Evolutionary conservation across 164 flowering plant species (phyloP), one percentile per base, ranked within the genome.

Genomic region (Platanus orientalis): DNA sequence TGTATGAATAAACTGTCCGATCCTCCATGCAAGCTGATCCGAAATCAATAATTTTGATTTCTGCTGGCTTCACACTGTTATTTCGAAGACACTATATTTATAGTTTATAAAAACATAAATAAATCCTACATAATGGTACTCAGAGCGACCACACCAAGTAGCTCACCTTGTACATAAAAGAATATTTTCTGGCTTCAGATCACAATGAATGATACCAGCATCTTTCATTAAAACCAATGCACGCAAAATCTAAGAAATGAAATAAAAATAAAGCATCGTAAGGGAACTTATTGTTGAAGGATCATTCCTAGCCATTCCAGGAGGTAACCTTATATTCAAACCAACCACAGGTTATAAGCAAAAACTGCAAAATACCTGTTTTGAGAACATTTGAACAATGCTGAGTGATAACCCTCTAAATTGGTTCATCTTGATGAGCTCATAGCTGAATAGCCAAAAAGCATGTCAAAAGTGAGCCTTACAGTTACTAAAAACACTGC

Each of bases 1-100:
- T 92, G 78, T 95, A 95, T 52, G 99, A 95, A 80, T 95, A 95
- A 62, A 95, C 97, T 39, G 98, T 92, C 30, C 87, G 90, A 68
- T 88, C 84, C 76, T 95, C 99, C 91, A 81, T 80, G 78, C 99
- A 95, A 40, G 99, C 99, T 59, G 99, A 95, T 69, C 99, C 99
- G 76, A 95, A 95, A 79, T 95, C 99, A 60, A 95, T 95, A 69
- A 95, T 83, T 75, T 95, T 95, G 58, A 95, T 71, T 80, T 78
- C 89, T 59, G 86, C 79, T 67, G 92, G 92, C 83, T 81, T 85
- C 58, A 77, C 69, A 72, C 99, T 95, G 86, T 61, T 63, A 64
- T 71, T 58, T 60, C 65, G 45, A 69, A n/a, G 48, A 65, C 25
- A 68, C 58, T 60, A 67, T 21, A 64, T 17, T 61, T 66, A 20